Base-by-base conservation (phyloP, 2,329 filamentous ascomycete species). In the Pseudogymnoascus sp. region DNA sequence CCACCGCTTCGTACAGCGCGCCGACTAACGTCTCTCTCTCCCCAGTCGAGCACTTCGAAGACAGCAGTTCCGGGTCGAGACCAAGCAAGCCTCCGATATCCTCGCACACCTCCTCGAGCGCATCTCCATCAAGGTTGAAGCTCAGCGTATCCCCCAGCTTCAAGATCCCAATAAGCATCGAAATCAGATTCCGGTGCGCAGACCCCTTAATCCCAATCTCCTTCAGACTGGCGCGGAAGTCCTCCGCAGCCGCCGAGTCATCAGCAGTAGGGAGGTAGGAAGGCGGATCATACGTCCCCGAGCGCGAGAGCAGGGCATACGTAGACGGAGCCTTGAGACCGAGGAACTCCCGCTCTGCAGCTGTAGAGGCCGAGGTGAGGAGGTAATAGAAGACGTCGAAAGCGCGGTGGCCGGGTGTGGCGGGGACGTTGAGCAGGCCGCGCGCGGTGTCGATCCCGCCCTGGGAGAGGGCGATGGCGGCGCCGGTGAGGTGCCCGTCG, bases 311-410 rank as follows among this genome's bases (percentile, higher is more conserved):
- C 1, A 99, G 80, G 5, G 86, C 77, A 75, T 98, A 99, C 48
- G 84, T 82, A 3, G 90, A 89, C 2, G 90, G 85, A 7, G 86
- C 81, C 76, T 92, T 90, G 31, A 99, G 83, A 25, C 89, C 87
- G 13, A 99, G 79, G 66, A 93, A 96, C 73, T 98, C 93, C 64
- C 92, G 83, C 77, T 99, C 95, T 1, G 92, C 88, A 3, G 89
- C 86, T 1, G 91, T 95, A 0, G 95, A 96, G 0, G 90, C 90
- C n/a, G 90, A 92, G 0, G 93, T 96, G 45, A 98, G 82, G 0
- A 99, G 85, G 72, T 97, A 98, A 78, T 99, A 98, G 74, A 99
- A 98, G 61, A 96, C 95, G 73, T 99, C 93, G 70, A 99, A 99
- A 3, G 93, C 95, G 67, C 95, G 88, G 76, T 92, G 92, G 11